Evolutionary conservation across 2,329 filamentous ascomycete species (phyloP).

Genomic region (Fusarium sp.): DNA sequence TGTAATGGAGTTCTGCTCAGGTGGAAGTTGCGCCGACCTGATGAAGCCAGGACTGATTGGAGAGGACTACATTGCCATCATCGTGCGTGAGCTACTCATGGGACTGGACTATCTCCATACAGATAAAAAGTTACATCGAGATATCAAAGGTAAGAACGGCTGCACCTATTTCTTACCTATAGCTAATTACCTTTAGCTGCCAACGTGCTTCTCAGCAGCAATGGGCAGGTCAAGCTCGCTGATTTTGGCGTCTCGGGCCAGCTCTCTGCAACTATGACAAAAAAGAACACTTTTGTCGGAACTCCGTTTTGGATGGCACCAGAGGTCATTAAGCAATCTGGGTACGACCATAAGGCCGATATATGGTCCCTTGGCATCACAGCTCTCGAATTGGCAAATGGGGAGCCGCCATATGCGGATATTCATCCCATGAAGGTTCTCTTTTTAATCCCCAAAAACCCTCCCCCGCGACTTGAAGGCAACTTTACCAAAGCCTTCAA

Average conservation of each 20-base stretch:
- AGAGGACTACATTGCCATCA: conserved; percentile 97
- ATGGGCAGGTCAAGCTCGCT: conserved; percentile 95
- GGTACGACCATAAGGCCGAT: conserved; percentile 97
- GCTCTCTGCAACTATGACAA: conserved; percentile 97
- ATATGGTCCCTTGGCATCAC: conserved; percentile 98
- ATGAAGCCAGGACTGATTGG: conserved; percentile 93
- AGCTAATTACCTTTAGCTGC: conserved; percentile 70
- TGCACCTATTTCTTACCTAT: neutral
- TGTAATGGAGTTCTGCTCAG: conserved; percentile 99
- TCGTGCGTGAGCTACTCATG: conserved; percentile 87
- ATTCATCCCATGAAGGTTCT: conserved; percentile 99
- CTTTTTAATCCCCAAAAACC: conserved; percentile 95
- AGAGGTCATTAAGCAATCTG: conserved; percentile 98
- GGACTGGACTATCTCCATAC: conserved; percentile 93
- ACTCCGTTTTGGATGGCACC: conserved; percentile 99
- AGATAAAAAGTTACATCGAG: conserved; percentile 95
- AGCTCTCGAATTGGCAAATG: conserved; percentile 89
- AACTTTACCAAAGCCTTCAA: conserved; percentile 87
- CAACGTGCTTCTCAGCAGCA: conserved; percentile 89
- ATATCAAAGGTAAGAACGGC: conserved; percentile 82
- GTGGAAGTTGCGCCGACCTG: conserved; percentile 93
- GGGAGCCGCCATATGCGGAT: conserved; percentile 93
- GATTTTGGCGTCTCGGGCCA: conserved; percentile 98
- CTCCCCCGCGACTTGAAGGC: conserved; percentile 83
- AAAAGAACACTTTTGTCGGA: conserved; percentile 99